Base-by-base conservation (phyloP, 441 rosid genomes). In the Biscutella laevigata region DNA sequence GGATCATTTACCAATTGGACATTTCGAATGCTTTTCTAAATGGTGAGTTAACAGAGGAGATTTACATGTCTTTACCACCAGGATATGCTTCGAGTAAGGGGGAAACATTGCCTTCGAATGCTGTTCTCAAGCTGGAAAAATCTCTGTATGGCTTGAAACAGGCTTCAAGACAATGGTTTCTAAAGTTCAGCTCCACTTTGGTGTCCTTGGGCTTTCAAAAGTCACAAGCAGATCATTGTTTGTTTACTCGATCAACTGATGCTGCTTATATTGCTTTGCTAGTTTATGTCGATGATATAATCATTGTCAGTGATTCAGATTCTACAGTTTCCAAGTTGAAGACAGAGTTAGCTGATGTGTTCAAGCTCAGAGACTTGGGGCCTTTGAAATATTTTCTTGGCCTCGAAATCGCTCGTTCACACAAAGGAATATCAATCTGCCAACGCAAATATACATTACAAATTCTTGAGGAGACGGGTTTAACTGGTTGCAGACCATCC, bases 361-460 rank as follows among this genome's bases (percentile, higher is more conserved):
- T 49, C 2, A 28, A 15, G 3, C 3, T 49, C 0, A n/a, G 14
- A 0, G 40, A 49, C 6, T 17, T 49, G 1, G 55, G 20, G 20
- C 20, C 24, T 1, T 4, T 50, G n/a, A 33, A 32, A 3, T 50
- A 16, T 3, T 50, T 33, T 6, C 7, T 50, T 0, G 29, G 41
- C 1, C 4, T 50, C 6, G 55, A 50, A 5, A 12, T 54, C 6
- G 16, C 48, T 9, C 5, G 28, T 0, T 39, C 48, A 0, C 5
- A 2, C 0, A 2, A 3, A 0, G 27, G 37, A 0, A 39, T 53
- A 0, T 15, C 24, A 0, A 1, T 39, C 0, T 26, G 19, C 4
- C 25, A 53, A 4, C 0, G 46, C 0, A 54, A 39, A 0, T 54
- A 54, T 0, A n/a, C 19, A 0, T 5, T 54, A 1, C 8, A 27